Percentiles rank a stretch among this genome's conserved stretches.
Conservation (phyloP, 768 basidiomycete species). For the Pilatotrama ljubarskyi region DNA sequence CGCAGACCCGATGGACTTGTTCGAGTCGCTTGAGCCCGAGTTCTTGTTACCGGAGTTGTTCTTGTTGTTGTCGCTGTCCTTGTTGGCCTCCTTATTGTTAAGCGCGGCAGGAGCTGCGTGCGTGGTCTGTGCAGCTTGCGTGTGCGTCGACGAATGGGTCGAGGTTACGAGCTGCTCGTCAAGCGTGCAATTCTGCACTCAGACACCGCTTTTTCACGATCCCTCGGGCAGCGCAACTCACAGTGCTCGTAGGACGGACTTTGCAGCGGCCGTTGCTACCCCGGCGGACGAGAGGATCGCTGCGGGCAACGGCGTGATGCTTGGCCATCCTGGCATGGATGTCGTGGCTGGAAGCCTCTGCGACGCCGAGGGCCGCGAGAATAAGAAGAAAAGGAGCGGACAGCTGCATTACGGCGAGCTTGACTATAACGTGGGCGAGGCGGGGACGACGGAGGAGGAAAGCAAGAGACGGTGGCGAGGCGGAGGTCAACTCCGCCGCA, state of each 20-base stretch:
- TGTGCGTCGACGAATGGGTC: not conserved
- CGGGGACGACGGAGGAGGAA: not conserved
- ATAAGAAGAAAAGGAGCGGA: constrained; percentile 42
- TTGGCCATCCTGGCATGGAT: constrained; percentile 31
- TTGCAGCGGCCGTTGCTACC: constrained; percentile 10
- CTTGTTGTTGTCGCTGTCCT: constrained; percentile 5
- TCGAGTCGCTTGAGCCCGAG: not conserved
- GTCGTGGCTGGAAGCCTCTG: constrained; percentile 39
- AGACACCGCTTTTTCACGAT: not conserved
- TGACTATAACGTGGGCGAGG: constrained; percentile 17
- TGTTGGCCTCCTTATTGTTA: constrained; percentile 5
- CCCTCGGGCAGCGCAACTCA: not conserved
- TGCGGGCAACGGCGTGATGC: constrained; percentile 4
- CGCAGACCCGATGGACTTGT: not conserved
- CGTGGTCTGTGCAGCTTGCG: constrained; percentile 7
- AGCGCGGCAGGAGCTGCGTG: constrained; percentile 1
- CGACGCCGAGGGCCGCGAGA: constrained; percentile 28
- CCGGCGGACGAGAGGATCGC: constrained; percentile 4
- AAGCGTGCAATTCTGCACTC: not conserved
- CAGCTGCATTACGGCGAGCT: constrained; percentile 43
- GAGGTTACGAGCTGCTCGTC: constrained; percentile 1
- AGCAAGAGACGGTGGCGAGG: not conserved
- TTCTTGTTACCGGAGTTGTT: constrained; percentile 4
- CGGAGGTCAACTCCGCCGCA: not conserved
- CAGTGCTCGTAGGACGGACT: constrained; percentile 1